Evolutionary conservation across 164 flowering plant genomes (phyloP).

Genomic region (Aristolochia fimbriata): DNA sequence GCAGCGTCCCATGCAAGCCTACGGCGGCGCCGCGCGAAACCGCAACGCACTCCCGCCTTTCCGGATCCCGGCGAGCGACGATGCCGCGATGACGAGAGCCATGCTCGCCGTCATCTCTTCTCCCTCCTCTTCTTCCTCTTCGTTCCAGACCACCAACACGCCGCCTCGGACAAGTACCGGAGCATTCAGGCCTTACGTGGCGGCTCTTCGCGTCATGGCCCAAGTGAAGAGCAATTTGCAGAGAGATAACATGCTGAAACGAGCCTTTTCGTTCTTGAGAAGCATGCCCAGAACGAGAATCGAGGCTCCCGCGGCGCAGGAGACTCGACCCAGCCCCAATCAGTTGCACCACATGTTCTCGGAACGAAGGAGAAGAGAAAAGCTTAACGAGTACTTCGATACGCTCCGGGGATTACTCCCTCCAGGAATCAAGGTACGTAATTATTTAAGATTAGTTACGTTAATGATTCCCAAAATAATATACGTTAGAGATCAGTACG

Average conservation of each 20-base stretch:
- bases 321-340: slow-evolving; percentile 27
- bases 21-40: background rate
- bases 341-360: slow-evolving; percentile 77
- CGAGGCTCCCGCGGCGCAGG: slow-evolving; percentile 20
- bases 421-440: slow-evolving; percentile 67
- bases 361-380: slow-evolving; percentile 74
- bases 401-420: slow-evolving; percentile 70
- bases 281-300: slow-evolving; percentile 19
- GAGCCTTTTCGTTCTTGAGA: slow-evolving; percentile 31
- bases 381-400: slow-evolving; percentile 69
- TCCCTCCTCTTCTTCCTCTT: slow-evolving; percentile 25
- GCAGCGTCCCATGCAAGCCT: no score
- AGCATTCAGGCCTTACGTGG: slow-evolving; percentile 39
- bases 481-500: no score
- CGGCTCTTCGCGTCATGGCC: slow-evolving; percentile 5
- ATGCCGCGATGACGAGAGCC: slow-evolving; percentile 50
- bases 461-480: no score
- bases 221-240: slow-evolving; percentile 5
- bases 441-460: no score
- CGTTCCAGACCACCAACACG: background rate
- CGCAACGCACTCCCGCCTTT: slow-evolving; percentile 13
- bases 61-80: slow-evolving; percentile 24
- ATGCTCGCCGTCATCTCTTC: slow-evolving; percentile 56
- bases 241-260: slow-evolving; percentile 31
- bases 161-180: slow-evolving; percentile 10